Conservation (phyloP, 1,139 yeast species). For the Schwanniomyces etchellsii region DNA sequence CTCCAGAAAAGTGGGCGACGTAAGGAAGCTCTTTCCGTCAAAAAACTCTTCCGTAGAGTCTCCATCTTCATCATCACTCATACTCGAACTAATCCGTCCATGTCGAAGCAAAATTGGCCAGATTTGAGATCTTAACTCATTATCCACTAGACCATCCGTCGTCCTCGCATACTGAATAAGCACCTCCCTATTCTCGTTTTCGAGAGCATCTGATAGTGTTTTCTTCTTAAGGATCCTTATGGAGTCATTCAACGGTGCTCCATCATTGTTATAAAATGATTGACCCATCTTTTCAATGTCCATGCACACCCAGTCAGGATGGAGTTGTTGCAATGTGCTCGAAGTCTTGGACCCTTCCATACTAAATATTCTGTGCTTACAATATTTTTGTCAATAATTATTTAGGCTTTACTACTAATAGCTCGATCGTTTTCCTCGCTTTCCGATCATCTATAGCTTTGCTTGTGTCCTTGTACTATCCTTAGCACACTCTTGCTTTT, state of each 20-base stretch:
- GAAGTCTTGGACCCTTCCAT: not conserved
- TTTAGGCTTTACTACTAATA: not conserved
- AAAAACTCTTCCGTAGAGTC: not conserved
- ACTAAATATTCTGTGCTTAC: not conserved
- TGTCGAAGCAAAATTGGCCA: constrained; percentile 44
- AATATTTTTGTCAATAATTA: not conserved
- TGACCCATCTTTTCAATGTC: constrained; percentile 42
- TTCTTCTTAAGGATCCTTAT: constrained; percentile 32
- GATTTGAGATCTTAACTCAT: constrained; percentile 31
- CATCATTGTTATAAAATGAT: constrained; percentile 39
- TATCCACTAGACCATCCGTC: constrained; percentile 44
- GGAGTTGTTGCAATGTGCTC: constrained; percentile 10
- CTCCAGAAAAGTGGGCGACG: constrained; percentile 1
- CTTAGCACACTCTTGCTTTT: too few species aligned
- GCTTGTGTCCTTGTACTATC: too few species aligned
- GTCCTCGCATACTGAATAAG: constrained; percentile 34
- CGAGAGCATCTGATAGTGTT: constrained; percentile 34
- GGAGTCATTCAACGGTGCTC: constrained; percentile 37
- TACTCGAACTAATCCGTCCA: not conserved
- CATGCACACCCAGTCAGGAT: constrained; percentile 48
- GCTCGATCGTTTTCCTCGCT: not conserved
- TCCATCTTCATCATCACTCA: constrained; percentile 4
- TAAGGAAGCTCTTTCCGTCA: not conserved
- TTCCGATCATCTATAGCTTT: not conserved
- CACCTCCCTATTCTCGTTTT: constrained; percentile 19